A percentile compares a stretch with the other conserved stretches of the same genome.
phyloP scores from a whole-genome alignment of 441 rosid species.

The Mallotus repandus region DNA sequence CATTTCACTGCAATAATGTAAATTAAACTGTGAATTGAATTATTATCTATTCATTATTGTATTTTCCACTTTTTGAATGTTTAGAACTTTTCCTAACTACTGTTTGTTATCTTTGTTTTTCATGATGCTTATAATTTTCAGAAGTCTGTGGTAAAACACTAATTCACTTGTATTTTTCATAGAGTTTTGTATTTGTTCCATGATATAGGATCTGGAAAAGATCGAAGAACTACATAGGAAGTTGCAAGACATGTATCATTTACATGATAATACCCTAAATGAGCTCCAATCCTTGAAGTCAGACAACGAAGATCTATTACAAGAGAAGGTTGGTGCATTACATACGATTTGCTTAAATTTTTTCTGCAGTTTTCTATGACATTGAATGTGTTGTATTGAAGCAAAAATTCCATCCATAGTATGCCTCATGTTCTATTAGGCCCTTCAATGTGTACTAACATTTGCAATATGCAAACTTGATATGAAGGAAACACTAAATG shows the following conservation, averaged over 20 bases:
- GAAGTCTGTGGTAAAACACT: no score
- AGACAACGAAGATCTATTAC: constrained; percentile 46
- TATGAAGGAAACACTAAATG: constrained; percentile 55
- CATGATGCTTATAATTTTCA: no score
- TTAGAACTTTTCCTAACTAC: no score
- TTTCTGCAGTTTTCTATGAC: background rate
- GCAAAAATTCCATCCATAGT: background rate
- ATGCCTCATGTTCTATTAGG: background rate
- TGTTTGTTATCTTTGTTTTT: no score
- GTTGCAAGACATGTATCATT: constrained; percentile 51
- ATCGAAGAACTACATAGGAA: constrained; percentile 44
- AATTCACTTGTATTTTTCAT: no score
- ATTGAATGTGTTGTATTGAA: constrained; percentile 8
- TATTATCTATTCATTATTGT: no score
- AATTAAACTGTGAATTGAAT: no score
- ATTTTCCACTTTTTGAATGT: no score
- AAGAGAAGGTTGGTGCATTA: constrained; percentile 57
- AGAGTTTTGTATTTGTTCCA: constrained; percentile 13
- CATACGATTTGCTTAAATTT: background rate
- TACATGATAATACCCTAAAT: constrained; percentile 45
- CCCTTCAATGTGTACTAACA: constrained; percentile 11
- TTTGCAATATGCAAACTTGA: constrained; percentile 18
- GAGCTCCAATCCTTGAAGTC: constrained; percentile 68
- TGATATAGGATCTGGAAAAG: constrained; percentile 55
- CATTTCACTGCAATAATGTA: no score